Evolutionary conservation across 176 grass and related monocot genomes (phyloP).

Genomic region (Paspalum vaginatum): DNA sequence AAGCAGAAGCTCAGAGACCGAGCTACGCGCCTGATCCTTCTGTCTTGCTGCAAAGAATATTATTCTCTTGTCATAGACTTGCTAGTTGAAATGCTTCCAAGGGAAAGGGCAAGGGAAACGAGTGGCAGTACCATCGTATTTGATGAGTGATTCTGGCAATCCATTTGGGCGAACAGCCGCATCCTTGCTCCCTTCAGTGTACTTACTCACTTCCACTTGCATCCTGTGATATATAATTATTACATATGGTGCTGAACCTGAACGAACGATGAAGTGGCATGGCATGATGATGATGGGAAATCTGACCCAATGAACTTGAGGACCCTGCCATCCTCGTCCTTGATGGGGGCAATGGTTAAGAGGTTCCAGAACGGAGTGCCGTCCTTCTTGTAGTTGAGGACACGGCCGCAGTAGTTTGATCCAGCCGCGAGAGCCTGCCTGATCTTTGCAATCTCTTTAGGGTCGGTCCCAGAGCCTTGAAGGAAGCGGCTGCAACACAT

Average conservation of each 20-base stretch:
- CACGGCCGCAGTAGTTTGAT: slow-evolving; percentile 77
- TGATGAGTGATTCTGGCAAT: slow-evolving; percentile 87
- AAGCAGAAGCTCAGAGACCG: slow-evolving; percentile 76
- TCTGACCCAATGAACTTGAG: slow-evolving; percentile 95
- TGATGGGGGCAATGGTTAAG: slow-evolving; percentile 87
- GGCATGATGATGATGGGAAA: neutral
- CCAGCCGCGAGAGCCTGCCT: slow-evolving; percentile 67
- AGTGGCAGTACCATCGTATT: slow-evolving; percentile 73
- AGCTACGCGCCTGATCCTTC: slow-evolving; percentile 81
- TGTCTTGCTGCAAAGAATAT: slow-evolving; percentile 60
- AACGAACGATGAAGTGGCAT: neutral
- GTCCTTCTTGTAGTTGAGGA: slow-evolving; percentile 97
- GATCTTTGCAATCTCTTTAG: slow-evolving; percentile 83
- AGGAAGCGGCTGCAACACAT: slow-evolving; percentile 65
- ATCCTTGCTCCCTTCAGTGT: slow-evolving; percentile 88
- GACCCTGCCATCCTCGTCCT: slow-evolving; percentile 81
- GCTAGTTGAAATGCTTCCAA: neutral
- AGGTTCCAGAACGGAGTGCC: slow-evolving; percentile 94
- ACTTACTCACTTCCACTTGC: slow-evolving; percentile 99
- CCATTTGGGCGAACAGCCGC: slow-evolving; percentile 81
- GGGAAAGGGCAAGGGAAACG: neutral
- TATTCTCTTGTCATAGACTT: neutral
- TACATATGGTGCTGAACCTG: neutral
- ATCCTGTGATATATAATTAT: slow-evolving; percentile 52
- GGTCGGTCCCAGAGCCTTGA: slow-evolving; percentile 74